These are phyloP conservation scores for Aspergillus quadrilineatus DNA, from an alignment of 2,329 filamentous ascomycete genomes.

Conservation along the genomic window DNA sequence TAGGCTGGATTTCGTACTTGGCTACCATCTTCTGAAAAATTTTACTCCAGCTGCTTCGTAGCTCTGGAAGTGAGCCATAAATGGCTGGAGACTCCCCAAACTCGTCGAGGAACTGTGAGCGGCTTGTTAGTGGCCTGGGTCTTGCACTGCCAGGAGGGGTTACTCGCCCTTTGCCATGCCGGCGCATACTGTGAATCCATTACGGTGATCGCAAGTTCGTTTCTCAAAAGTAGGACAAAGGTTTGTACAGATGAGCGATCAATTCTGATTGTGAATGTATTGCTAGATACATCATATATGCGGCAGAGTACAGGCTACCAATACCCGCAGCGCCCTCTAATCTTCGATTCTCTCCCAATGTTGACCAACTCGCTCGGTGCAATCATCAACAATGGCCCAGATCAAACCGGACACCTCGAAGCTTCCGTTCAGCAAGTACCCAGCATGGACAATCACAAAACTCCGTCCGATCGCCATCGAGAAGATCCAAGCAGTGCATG, in stretches of 20 bases:
- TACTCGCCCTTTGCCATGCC: not conserved
- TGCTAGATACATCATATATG: not conserved
- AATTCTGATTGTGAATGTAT: too few species aligned
- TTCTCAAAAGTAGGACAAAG: too few species aligned
- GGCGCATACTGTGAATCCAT: not conserved
- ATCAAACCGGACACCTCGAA: not conserved
- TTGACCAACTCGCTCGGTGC: not conserved
- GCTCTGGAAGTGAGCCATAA: not conserved
- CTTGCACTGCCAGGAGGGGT: not conserved
- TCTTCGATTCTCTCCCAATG: not conserved
- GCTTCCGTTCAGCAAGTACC: constrained; percentile 6
- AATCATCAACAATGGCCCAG: not conserved
- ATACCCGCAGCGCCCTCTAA: not conserved
- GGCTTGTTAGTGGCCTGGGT: not conserved
- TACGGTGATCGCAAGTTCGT: too few species aligned
- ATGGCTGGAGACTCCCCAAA: not conserved
- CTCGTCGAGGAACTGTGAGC: constrained; percentile 8
- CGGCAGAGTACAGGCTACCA: not conserved
- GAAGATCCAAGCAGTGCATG: constrained; percentile 12
- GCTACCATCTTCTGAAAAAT: not conserved
- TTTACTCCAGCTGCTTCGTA: not conserved
- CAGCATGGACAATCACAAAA: constrained; percentile 5
- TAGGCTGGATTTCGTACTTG: not conserved
- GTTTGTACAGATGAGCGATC: too few species aligned
- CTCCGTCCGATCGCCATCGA: constrained; percentile 9